Base-by-base conservation (phyloP, 2,329 filamentous ascomycete genomes). In the Scedosporium aurantiacum region DNA sequence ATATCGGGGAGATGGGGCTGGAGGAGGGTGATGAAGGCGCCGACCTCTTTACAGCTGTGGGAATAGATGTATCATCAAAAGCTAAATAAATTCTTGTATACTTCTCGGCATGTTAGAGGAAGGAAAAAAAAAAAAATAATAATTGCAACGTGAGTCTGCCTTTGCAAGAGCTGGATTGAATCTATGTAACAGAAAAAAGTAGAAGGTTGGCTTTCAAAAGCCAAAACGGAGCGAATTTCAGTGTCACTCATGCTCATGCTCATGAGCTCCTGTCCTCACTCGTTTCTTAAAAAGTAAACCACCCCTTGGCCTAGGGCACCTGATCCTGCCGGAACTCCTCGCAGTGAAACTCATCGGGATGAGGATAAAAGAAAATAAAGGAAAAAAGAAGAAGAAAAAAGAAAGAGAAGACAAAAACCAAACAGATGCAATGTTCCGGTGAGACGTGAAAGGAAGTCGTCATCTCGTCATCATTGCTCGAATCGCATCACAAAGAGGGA, bases 1-100 rank as follows among this genome's bases (percentile, higher is more conserved):
- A 81, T 64, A 83, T 90, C 60, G 87, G 83, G 23, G 82, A 86
- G 59, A 77, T 88, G 71, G 88, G 86, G 2, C 74, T 90, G 23
- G 84, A 89, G 64, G 76, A 82, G 32, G 83, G 88, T 55, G 72
- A 75, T 41, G 75, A 76, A 59, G 68, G 75, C 63, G 69, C 70
- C 69, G 73, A 83, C 66, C 64, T 87, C 58, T 76, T 86, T 60
- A 68, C 71, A 2, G 71, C 82, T 58, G 69, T 87, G 50, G 80
- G 76, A 0, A 74, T 86, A 60, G 67, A 69, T 45, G 63, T 65
- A 28, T 43, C 60, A 57, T n/a, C 55, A 41, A 16, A 57, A 57
- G 28, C n/a, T 5, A 23, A 27, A 54, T 54, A 54, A 21, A 54
- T 27, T 18, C 16, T 47, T 7, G 16, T 21, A n/a, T 21, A n/a